Evolutionary conservation across 441 rosid genomes (phyloP).

Genomic region (Adansonia grandidieri): DNA sequence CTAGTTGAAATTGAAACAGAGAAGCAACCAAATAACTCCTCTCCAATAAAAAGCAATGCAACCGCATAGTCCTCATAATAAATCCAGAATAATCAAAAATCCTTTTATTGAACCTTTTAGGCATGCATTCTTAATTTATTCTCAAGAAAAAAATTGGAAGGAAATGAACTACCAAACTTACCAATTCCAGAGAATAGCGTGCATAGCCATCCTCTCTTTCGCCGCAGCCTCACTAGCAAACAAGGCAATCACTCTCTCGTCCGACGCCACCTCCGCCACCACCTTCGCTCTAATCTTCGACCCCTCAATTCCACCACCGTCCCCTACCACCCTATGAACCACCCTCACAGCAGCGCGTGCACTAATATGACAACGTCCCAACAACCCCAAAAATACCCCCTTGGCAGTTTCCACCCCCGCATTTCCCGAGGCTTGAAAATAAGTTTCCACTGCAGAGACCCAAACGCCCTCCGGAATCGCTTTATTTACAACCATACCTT

Average conservation of each 20-base stretch:
- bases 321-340: slow-evolving; percentile 64
- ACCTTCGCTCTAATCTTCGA: slow-evolving; percentile 67
- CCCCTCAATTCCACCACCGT: slow-evolving; percentile 52
- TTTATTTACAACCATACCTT: slow-evolving; percentile 75
- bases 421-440: slow-evolving; percentile 80
- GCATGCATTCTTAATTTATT: not conserved
- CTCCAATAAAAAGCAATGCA: not conserved
- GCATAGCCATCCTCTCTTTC: slow-evolving; percentile 79
- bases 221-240: slow-evolving; percentile 56
- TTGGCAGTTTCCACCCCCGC: slow-evolving; percentile 91
- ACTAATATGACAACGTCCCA: slow-evolving; percentile 87
- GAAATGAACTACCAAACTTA: slow-evolving; percentile 35
- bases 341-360: slow-evolving; percentile 81
- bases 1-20: not conserved
- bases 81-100: not conserved
- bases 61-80: not conserved
- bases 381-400: slow-evolving; percentile 78
- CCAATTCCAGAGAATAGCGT: slow-evolving; percentile 92
- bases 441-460: slow-evolving; percentile 92
- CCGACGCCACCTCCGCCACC: slow-evolving; percentile 76
- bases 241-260: slow-evolving; percentile 81
- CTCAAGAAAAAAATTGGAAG: slow-evolving; percentile 11
- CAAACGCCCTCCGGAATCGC: slow-evolving; percentile 91
- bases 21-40: not conserved
- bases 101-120: slow-evolving; percentile 17